Conservation (phyloP, 2,329 filamentous ascomycete genomes). For the Phialophora tarda region DNA sequence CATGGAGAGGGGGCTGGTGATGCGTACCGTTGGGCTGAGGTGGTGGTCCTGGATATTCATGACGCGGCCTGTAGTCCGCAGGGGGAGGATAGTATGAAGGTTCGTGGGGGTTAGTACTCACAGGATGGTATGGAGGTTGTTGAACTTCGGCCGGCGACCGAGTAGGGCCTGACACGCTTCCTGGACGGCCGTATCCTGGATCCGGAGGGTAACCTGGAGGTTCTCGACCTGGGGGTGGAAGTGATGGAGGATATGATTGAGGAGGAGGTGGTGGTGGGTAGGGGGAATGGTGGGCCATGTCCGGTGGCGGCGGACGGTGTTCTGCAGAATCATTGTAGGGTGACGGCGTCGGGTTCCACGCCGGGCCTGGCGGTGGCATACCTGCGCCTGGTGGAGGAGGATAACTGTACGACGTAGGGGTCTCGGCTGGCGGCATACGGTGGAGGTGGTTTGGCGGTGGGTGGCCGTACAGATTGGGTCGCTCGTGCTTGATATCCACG, state of each 20-base stretch:
- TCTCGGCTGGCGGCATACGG: conserved; percentile 39
- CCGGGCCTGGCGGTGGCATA: conserved; percentile 35
- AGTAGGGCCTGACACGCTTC: conserved; percentile 37
- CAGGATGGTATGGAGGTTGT: conserved; percentile 35
- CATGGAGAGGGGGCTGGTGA: conserved; percentile 35
- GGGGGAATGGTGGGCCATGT: conserved; percentile 30
- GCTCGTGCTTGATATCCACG: conserved; percentile 37
- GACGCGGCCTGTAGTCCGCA: conserved; percentile 36
- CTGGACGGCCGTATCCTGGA: conserved; percentile 37
- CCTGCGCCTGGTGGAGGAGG: conserved; percentile 31
- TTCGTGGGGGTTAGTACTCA: conserved; percentile 36
- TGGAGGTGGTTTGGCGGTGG: conserved; percentile 32
- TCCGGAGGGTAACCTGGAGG: conserved; percentile 37
- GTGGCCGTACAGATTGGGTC: conserved; percentile 35
- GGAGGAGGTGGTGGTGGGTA: conserved; percentile 26
- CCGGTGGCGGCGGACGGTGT: conserved; percentile 35
- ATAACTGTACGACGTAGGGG: conserved; percentile 39
- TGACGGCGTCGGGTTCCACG: conserved; percentile 38
- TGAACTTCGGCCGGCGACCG: conserved; percentile 38
- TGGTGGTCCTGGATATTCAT: conserved; percentile 37
- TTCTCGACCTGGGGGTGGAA: conserved; percentile 32
- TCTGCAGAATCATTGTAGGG: conserved; percentile 38
- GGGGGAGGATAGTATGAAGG: conserved; percentile 36
- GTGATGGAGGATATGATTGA: conserved; percentile 31
- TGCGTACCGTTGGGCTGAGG: conserved; percentile 36